These are phyloP conservation scores for Amaranthus hypochondriacus DNA, from an alignment of 148 eudicot genomes.

Conservation along the genomic window DNA sequence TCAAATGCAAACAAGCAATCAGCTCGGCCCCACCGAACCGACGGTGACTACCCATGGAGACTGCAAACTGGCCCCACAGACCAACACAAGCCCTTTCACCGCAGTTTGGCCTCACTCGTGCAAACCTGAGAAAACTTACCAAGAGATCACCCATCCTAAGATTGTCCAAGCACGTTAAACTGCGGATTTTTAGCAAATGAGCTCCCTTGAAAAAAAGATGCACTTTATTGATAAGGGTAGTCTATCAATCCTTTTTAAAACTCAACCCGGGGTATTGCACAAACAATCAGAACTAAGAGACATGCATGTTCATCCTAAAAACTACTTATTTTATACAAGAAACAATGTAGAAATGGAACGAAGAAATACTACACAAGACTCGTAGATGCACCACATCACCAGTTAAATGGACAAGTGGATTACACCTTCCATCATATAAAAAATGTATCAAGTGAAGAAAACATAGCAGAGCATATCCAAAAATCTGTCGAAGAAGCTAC, in stretches of 20 bases:
- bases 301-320: not conserved
- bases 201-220: no score
- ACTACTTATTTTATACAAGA: not conserved
- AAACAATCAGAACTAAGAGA: not conserved
- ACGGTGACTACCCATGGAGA: no score
- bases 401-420: not conserved
- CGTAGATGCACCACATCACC: not conserved
- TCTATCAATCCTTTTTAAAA: no score
- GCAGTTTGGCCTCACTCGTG: no score
- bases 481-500: constrained; percentile 34
- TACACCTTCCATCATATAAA: not conserved
- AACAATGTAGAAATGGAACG: not conserved
- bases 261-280: not conserved
- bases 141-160: no score
- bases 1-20: no score
- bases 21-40: not conserved
- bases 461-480: not conserved
- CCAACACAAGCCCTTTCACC: no score
- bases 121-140: no score
- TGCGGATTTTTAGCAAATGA: no score
- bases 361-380: not conserved
- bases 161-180: no score
- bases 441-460: not conserved
- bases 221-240: no score
- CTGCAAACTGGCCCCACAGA: no score